These are phyloP conservation scores for Rhododendron vialii DNA, from an alignment of 148 eudicot species.

Conservation along the genomic window DNA sequence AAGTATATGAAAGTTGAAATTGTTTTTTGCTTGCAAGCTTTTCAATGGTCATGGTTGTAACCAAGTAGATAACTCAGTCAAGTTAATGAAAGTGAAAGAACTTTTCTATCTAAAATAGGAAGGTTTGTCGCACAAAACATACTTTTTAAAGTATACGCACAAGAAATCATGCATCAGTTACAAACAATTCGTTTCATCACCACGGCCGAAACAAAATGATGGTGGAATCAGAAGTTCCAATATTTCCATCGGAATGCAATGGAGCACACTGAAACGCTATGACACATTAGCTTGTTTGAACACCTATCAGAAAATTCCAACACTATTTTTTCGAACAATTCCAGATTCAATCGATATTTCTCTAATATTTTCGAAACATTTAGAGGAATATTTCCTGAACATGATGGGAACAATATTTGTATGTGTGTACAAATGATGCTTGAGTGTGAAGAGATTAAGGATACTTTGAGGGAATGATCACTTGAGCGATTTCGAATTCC, in stretches of 20 bases:
- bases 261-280: background rate
- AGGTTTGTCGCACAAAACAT: background rate
- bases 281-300: background rate
- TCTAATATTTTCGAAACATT: background rate
- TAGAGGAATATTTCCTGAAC: background rate
- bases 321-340: background rate
- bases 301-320: background rate
- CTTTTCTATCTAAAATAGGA: background rate
- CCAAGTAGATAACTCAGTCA: background rate
- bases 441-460: background rate
- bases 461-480: background rate
- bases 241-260: background rate
- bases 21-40: background rate
- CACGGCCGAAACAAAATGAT: background rate
- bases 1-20: background rate
- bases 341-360: background rate
- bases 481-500: background rate
- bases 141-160: background rate
- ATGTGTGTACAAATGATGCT: background rate
- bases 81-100: background rate
- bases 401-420: background rate
- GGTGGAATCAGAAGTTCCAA: background rate
- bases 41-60: constrained; percentile 1
- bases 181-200: background rate
- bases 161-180: background rate